These are phyloP conservation scores for Mallotus repandus DNA, from an alignment of 441 rosid genomes.

Conservation along the genomic window DNA sequence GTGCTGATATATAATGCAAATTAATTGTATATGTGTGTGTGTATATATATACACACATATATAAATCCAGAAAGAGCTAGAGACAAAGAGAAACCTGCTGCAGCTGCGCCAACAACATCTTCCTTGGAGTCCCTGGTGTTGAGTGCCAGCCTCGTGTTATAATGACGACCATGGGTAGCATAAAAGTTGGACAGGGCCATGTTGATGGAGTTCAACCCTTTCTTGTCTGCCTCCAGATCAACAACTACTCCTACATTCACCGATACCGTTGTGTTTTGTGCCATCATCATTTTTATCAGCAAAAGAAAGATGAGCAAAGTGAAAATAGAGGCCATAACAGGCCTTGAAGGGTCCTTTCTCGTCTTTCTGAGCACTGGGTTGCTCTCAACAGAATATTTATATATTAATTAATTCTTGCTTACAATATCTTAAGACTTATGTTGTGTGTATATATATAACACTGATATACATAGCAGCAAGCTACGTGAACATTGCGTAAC, in stretches of 20 bases:
- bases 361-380: background rate
- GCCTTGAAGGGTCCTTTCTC: background rate
- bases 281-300: background rate
- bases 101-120: constrained; percentile 37
- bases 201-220: constrained; percentile 29
- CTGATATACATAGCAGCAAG: too few species aligned
- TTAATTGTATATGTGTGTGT: too few species aligned
- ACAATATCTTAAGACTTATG: too few species aligned
- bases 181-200: constrained; percentile 39
- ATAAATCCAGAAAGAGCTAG: too few species aligned
- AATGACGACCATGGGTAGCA: constrained; percentile 17
- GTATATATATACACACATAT: too few species aligned
- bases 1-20: too few species aligned
- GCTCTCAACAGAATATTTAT: too few species aligned
- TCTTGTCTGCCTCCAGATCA: constrained; percentile 29
- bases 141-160: constrained; percentile 29
- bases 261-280: constrained; percentile 10
- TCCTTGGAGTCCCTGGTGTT: constrained; percentile 25
- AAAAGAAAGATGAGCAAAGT: background rate
- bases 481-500: too few species aligned
- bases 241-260: constrained; percentile 42
- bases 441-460: too few species aligned
- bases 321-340: background rate
- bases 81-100: constrained; percentile 23
- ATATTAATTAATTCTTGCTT: too few species aligned